phyloP scores from a whole-genome alignment of 805 yeast species.

The Monosporozyma yasuniensis region DNA sequence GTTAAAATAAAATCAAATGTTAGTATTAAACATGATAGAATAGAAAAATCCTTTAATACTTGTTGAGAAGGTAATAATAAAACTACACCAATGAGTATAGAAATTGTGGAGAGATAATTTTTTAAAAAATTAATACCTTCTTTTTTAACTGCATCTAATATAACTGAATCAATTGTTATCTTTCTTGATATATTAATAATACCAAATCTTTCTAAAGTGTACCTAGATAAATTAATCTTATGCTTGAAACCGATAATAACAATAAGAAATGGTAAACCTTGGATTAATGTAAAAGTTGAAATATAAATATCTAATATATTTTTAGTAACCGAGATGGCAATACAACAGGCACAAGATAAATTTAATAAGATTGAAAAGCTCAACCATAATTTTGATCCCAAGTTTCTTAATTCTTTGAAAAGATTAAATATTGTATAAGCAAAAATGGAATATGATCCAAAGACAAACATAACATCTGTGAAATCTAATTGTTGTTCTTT shows the following conservation, averaged over 20 bases:
- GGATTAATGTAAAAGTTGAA: slow-evolving; percentile 65
- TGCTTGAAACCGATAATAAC: slow-evolving; percentile 88
- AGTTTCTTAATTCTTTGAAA: slow-evolving; percentile 60
- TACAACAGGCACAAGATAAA: slow-evolving; percentile 73
- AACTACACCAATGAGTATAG: slow-evolving; percentile 55
- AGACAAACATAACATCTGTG: slow-evolving; percentile 67
- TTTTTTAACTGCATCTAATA: slow-evolving; percentile 29
- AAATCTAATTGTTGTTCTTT: slow-evolving; percentile 38
- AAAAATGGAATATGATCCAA: slow-evolving; percentile 79
- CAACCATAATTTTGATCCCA: slow-evolving; percentile 84
- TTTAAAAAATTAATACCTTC: slow-evolving; percentile 39
- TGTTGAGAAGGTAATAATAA: slow-evolving; percentile 54
- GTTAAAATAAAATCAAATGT: slow-evolving; percentile 63
- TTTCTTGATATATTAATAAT: slow-evolving; percentile 29
- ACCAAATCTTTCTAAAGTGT: slow-evolving; percentile 37
- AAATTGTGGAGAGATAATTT: slow-evolving; percentile 64
- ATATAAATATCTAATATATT: slow-evolving; percentile 49
- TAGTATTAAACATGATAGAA: slow-evolving; percentile 61
- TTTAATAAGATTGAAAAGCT: slow-evolving; percentile 72
- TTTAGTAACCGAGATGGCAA: slow-evolving; percentile 60
- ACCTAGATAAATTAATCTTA: slow-evolving; percentile 60
- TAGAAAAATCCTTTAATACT: slow-evolving; percentile 72
- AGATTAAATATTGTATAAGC: slow-evolving; percentile 68
- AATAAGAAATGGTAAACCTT: slow-evolving; percentile 89
- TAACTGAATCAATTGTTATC: slow-evolving; percentile 22